Conservation (phyloP, 441 rosid species). For the Syzygium malaccense region DNA sequence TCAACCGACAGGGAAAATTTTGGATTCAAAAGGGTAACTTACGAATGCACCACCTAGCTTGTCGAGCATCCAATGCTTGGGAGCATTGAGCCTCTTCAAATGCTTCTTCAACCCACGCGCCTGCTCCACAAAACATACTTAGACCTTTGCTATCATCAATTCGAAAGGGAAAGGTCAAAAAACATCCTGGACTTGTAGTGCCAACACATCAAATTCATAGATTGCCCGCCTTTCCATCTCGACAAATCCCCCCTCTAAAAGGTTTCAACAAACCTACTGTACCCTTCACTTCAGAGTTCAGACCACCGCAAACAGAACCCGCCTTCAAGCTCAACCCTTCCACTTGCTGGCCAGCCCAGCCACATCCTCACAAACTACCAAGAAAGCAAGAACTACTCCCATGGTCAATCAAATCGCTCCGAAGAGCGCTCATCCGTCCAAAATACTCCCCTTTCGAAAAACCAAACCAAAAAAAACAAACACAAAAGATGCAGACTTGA, state of each 20-base stretch:
- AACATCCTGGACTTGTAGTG: not conserved
- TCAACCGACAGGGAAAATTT: not conserved
- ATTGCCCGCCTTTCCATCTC: not conserved
- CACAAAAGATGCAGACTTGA: not conserved
- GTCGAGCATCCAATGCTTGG: not conserved
- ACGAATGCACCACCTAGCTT: not conserved
- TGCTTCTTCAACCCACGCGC: not conserved
- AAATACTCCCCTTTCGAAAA: not conserved
- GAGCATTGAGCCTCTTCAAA: not conserved
- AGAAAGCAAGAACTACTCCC: not conserved
- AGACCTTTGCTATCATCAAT: not conserved
- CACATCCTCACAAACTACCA: not conserved
- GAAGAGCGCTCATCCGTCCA: not conserved
- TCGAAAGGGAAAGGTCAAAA: not conserved
- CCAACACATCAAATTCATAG: not conserved
- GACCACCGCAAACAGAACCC: not conserved
- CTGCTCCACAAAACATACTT: not conserved
- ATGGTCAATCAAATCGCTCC: not conserved
- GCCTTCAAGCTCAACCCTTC: not conserved
- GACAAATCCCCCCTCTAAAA: not conserved
- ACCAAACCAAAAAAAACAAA: rapidly evolving
- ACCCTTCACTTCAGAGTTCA: not conserved
- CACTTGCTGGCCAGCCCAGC: not conserved
- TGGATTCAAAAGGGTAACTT: not conserved
- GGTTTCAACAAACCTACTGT: not conserved